Base-by-base conservation (phyloP, 2,329 filamentous ascomycete genomes). In the Akanthomyces uredinophilus region DNA sequence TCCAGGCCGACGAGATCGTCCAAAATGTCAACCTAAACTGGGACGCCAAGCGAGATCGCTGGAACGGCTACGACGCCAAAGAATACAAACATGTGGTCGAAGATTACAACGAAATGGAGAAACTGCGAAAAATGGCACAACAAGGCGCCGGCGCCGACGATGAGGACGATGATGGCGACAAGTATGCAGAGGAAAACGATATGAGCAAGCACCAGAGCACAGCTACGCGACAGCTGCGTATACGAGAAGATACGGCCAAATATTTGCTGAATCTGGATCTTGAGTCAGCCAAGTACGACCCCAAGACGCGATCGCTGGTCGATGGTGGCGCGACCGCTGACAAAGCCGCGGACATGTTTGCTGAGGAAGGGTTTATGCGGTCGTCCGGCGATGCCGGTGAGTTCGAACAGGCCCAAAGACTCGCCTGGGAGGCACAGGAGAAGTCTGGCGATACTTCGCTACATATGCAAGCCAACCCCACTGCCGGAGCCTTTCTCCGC, bases 251-350 rank as follows among this genome's bases (percentile, higher is more conserved):
- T 73, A 99, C 95, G 0, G 95, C 95, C 24, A 98, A 97, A 71
- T 99, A 99, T 72, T 81, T 99, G 3, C 80, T 97, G 10, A 98
- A 98, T 71, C 84, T 99, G 32, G 95, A 99, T 71, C 82, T 96
- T 3, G 95, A 99, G 70, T 97, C 93, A 1, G 95, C 96, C 1
- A 96, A 96, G 74, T 99, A 99, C 76, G 94, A 99, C 71, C 95
- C 95, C 0, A 99, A 99, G 73, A 97, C 93, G 14, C 85, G 95
- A 69, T 89, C 90, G 10, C 91, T 99, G 82, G 89, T 96, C 24
- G 91, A 96, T 71, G 87, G 86, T 65, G 92, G 92, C 53, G 92
- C 90, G 7, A 90, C 88, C 37, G 85, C 85, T 24, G 92, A 96
- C 77, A 88, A 88, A 68, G 90, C 91, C 3, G 90, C 93, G 8